A percentile compares a stretch with the other conserved stretches of the same genome.
Evolutionary conservation across 2,329 filamentous ascomycete species (phyloP).

Genomic region (Alternaria ventricosa): DNA sequence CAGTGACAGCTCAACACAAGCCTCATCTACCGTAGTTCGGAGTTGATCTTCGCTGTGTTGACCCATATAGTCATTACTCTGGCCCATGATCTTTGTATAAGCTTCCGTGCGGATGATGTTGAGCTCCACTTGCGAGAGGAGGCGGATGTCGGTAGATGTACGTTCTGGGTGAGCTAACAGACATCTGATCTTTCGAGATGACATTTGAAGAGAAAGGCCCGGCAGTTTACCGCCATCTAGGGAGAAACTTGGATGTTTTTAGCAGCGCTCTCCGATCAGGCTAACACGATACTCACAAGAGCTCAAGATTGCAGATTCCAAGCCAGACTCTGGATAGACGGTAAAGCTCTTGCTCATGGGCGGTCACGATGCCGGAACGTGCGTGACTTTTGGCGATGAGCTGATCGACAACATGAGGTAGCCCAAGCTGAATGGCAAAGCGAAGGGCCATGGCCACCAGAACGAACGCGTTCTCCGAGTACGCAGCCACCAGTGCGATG

Average conservation of each 20-base stretch:
- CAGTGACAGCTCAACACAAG: slow-evolving; percentile 35
- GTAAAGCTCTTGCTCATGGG: slow-evolving; percentile 44
- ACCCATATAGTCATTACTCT: slow-evolving; percentile 8
- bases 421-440: slow-evolving; percentile 58
- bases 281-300: slow-evolving; percentile 38
- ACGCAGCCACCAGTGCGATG: slow-evolving; percentile 60
- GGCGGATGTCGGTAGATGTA: slow-evolving; percentile 58
- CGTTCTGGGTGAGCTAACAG: slow-evolving; percentile 53
- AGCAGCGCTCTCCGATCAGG: neutral
- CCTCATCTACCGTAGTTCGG: slow-evolving; percentile 27
- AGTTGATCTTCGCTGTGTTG: slow-evolving; percentile 27
- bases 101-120: slow-evolving; percentile 50
- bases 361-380: slow-evolving; percentile 6
- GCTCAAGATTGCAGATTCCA: slow-evolving; percentile 60
- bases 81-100: slow-evolving; percentile 29
- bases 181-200: slow-evolving; percentile 54
- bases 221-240: slow-evolving; percentile 56
- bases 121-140: slow-evolving; percentile 61
- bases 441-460: slow-evolving; percentile 59
- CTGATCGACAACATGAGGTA: slow-evolving; percentile 50
- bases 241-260: slow-evolving; percentile 44
- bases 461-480: slow-evolving; percentile 60
- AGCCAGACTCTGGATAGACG: slow-evolving; percentile 57
- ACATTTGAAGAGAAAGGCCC: slow-evolving; percentile 45
- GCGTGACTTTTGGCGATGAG: slow-evolving; percentile 43